These are phyloP conservation scores for Botrytis paeoniae DNA, from an alignment of 2,329 filamentous ascomycete genomes.

Conservation along the genomic window DNA sequence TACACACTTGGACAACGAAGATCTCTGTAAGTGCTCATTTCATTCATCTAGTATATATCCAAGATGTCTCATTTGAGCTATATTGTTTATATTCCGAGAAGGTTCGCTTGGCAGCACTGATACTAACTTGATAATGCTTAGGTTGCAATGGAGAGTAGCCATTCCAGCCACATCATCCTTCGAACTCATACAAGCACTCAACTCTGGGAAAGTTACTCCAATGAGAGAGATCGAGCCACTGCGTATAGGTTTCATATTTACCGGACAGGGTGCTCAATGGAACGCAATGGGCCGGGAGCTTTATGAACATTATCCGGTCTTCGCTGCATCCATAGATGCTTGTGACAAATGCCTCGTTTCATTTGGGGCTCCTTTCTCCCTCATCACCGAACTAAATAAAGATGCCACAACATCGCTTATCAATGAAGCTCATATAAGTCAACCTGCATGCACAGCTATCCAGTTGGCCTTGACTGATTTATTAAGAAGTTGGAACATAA, in stretches of 20 bases:
- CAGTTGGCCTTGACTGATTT: conserved; percentile 47
- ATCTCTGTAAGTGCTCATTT: conserved; percentile 22
- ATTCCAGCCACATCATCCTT: conserved; percentile 31
- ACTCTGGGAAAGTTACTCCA: conserved; percentile 37
- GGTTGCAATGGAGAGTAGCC: conserved; percentile 32
- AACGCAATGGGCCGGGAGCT: conserved; percentile 29
- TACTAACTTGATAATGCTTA: neutral
- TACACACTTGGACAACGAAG: conserved; percentile 35
- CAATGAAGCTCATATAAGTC: conserved; percentile 40
- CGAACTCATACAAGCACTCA: conserved; percentile 33
- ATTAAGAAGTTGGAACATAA: conserved; percentile 40
- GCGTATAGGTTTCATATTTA: conserved; percentile 25
- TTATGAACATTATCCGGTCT: conserved; percentile 36
- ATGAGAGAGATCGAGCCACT: conserved; percentile 28
- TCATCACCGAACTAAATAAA: conserved; percentile 37
- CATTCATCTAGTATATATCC: neutral
- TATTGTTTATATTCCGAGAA: neutral
- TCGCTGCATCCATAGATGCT: conserved; percentile 37
- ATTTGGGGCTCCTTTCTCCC: conserved; percentile 30
- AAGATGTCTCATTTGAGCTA: neutral
- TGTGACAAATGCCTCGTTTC: conserved; percentile 34
- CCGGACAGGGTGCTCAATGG: conserved; percentile 31
- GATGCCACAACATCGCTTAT: conserved; percentile 38
- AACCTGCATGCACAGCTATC: conserved; percentile 46
- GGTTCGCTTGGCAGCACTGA: too few relatives aligned